A percentile compares a stretch with the other conserved stretches of the same genome.
These are phyloP conservation scores for Lichina pygmaea DNA, from an alignment of 495 filamentous ascomycete genomes.

Conservation along the genomic window DNA sequence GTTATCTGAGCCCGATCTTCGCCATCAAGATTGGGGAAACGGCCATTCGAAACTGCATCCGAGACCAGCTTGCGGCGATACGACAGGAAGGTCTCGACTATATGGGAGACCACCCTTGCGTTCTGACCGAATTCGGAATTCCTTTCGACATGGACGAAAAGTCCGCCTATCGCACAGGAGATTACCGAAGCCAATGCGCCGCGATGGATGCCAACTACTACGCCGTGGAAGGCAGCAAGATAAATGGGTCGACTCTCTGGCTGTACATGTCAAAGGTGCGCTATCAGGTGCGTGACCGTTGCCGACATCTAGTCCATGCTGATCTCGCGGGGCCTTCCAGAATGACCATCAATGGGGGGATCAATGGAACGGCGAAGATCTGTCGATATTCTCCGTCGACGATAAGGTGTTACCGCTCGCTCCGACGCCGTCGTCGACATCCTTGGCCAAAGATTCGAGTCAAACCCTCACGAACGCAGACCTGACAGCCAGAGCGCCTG, in stretches of 20 bases:
- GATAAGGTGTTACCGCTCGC: slow-evolving; percentile 39
- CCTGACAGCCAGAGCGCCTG: slow-evolving; percentile 15
- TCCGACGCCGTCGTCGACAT: slow-evolving; percentile 8
- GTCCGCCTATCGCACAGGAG: slow-evolving; percentile 82
- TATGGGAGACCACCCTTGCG: slow-evolving; percentile 70
- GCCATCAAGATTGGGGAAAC: slow-evolving; percentile 83
- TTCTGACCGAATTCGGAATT: slow-evolving; percentile 90
- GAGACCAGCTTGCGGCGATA: slow-evolving; percentile 72
- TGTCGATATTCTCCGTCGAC: slow-evolving; percentile 68
- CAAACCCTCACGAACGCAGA: slow-evolving; percentile 10
- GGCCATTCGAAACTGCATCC: slow-evolving; percentile 83
- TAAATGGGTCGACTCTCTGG: slow-evolving; percentile 78
- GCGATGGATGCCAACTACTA: slow-evolving; percentile 97
- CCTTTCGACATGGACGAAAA: slow-evolving; percentile 98
- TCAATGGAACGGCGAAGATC: slow-evolving; percentile 91
- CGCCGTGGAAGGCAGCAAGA: slow-evolving; percentile 53
- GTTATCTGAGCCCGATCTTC: slow-evolving; percentile 66
- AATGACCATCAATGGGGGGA: slow-evolving; percentile 84
- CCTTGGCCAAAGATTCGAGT: too few species aligned
- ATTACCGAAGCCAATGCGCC: slow-evolving; percentile 76
- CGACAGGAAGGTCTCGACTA: slow-evolving; percentile 69
- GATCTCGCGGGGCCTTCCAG: slow-evolving; percentile 9
- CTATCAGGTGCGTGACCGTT: background rate
- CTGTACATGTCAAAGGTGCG: slow-evolving; percentile 48
- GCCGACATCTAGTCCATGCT: background rate